phyloP scores from a whole-genome alignment of 805 yeast genomes.

The Pachysolen tannophilus region DNA sequence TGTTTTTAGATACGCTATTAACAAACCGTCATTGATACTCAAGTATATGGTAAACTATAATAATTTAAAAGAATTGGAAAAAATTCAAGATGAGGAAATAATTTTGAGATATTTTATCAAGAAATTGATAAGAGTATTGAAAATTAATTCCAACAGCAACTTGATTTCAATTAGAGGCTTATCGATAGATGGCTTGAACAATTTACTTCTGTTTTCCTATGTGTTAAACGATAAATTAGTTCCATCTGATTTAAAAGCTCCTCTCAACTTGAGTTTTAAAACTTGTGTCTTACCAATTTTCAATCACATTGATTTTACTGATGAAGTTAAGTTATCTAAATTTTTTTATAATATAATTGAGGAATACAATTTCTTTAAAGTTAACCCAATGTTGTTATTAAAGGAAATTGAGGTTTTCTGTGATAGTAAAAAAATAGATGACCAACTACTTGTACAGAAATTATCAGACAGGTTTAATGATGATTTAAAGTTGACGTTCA shows the following conservation, averaged over 20 bases:
- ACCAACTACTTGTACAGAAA: background rate
- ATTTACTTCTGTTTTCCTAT: conserved; percentile 1
- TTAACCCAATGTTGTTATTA: no score
- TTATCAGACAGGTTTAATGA: background rate
- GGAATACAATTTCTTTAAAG: conserved; percentile 1
- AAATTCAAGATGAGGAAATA: no score
- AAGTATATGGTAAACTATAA: no score
- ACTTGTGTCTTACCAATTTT: background rate
- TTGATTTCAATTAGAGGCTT: conserved; percentile 5
- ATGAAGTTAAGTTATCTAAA: background rate
- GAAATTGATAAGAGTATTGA: no score
- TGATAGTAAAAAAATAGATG: no score
- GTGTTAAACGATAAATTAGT: conserved; percentile 1
- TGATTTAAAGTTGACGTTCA: background rate
- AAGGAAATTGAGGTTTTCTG: no score
- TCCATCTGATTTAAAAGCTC: conserved; percentile 1
- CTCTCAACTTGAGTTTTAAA: background rate
- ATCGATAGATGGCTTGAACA: conserved; percentile 2
- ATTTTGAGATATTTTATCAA: conserved; percentile 1
- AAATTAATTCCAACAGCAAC: background rate
- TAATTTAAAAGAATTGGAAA: no score
- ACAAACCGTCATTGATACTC: background rate
- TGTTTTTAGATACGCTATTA: no score
- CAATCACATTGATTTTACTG: background rate
- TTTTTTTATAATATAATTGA: conserved; percentile 2